phyloP scores from a whole-genome alignment of 306 rosid genomes.

The Oxytropis ochrocephala region DNA sequence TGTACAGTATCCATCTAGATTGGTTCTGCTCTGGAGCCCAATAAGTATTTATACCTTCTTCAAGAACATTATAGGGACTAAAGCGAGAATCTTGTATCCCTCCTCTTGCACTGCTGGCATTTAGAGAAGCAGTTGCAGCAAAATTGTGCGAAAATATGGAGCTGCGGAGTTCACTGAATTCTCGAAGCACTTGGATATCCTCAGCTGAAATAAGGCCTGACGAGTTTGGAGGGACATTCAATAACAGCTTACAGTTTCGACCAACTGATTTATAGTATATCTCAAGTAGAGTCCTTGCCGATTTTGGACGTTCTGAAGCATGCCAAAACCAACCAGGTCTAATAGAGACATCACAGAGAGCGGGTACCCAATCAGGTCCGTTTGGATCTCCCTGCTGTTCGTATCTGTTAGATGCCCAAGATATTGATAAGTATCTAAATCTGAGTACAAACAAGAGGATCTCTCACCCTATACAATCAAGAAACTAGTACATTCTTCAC shows the following conservation, averaged over 20 bases:
- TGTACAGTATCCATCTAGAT: conserved; percentile 45
- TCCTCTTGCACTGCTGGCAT: conserved; percentile 70
- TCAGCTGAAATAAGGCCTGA: conserved; percentile 83
- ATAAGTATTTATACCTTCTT: conserved; percentile 59
- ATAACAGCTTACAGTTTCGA: conserved; percentile 65
- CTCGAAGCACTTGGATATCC: conserved; percentile 75
- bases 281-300: conserved; percentile 71
- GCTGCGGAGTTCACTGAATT: conserved; percentile 53
- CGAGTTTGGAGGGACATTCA: conserved; percentile 87
- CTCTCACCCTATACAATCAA: neutral
- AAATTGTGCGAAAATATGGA: conserved; percentile 71
- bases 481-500: too few relatives aligned
- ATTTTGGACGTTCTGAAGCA: conserved; percentile 65
- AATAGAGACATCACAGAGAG: conserved; percentile 83
- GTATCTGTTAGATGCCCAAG: conserved; percentile 51
- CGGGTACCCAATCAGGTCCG: conserved; percentile 83
- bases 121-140: conserved; percentile 42
- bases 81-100: conserved; percentile 39
- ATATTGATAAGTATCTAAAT: conserved; percentile 7
- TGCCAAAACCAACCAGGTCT: conserved; percentile 98
- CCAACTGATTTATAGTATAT: conserved; percentile 78
- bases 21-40: conserved; percentile 80
- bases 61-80: conserved; percentile 50
- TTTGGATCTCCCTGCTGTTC: conserved; percentile 51
- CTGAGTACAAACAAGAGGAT: neutral